Base-by-base conservation (phyloP, 257 asterid species). In the Cinchona pubescens region DNA sequence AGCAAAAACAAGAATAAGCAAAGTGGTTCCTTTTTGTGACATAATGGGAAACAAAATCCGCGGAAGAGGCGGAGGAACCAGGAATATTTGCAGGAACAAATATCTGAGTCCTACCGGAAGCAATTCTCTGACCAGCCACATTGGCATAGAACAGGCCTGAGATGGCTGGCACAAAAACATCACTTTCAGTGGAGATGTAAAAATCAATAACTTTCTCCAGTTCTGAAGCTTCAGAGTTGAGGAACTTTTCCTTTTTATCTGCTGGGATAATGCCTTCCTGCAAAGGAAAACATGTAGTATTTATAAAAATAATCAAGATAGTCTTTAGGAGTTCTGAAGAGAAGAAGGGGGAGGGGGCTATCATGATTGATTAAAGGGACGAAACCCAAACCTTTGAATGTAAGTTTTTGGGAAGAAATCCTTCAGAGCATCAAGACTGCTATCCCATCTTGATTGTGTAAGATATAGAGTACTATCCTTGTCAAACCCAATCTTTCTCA, bases 391-490 rank as follows among this genome's bases (percentile, higher is more conserved):
- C 98, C 98, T 91, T 91, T 10, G 97, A n/a, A n/a, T 91, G 73
- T 91, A 91, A 38, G 91, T 88, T 84, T 87, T 91, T 5, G 96
- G 97, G 82, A 89, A 93, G 85, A 86, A 78, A 72, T 91, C 93
- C 87, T 90, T 91, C 30, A 91, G 79, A 60, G 86, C 78, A 15
- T 91, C 90, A 10, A 93, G 97, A 84, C 92, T 88, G 86, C 90
- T 86, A 49, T 89, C 95, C 98, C 97, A 91, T 79, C 86, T 85
- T 7, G 96, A 82, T 77, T 93, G 97, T 38, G 97, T 93, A 72
- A 93, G 90, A 60, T 93, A 93, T 40, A 93, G 82, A 1, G 90
- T 88, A 13, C 93, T 87, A 79, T 88, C 98, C 85, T 86, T 87
- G 66, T 85, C 82, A 80, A 89, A 93, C 30, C 97, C 97, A 23